phyloP scores from a whole-genome alignment of 495 filamentous ascomycete genomes.

The Sordaria brevicollis region DNA sequence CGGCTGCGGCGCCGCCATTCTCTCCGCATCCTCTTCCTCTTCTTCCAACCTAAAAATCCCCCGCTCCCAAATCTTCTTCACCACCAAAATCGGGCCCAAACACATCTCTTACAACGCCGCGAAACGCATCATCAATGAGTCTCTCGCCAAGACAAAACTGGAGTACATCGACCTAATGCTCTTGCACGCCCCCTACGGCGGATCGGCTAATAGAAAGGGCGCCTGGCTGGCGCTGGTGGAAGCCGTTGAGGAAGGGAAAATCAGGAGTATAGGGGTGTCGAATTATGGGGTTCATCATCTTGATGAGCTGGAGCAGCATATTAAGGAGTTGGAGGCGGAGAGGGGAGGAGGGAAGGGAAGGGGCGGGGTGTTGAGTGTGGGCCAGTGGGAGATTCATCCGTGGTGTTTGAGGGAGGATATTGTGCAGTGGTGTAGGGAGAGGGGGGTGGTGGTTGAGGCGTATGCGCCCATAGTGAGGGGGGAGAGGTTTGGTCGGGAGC shows the following conservation, averaged over 20 bases:
- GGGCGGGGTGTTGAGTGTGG: constrained; percentile 68
- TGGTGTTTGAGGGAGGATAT: constrained; percentile 75
- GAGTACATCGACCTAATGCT: constrained; percentile 58
- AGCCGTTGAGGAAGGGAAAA: constrained; percentile 51
- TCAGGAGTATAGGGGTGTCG: constrained; percentile 53
- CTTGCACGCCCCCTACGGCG: constrained; percentile 52
- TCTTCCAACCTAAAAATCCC: too few relatives aligned
- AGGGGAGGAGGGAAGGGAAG: constrained; percentile 46
- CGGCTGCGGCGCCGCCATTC: constrained; percentile 52
- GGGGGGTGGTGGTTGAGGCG: constrained; percentile 64
- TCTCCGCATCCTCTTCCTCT: constrained; percentile 27
- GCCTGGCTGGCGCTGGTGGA: constrained; percentile 55
- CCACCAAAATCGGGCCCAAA: constrained; percentile 51
- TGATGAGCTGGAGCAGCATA: constrained; percentile 65
- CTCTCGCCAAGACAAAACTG: constrained; percentile 41
- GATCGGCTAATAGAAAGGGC: constrained; percentile 43
- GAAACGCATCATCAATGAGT: constrained; percentile 39
- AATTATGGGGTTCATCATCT: constrained; percentile 64
- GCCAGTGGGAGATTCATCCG: constrained; percentile 85
- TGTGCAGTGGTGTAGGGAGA: constrained; percentile 58
- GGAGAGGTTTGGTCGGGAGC: constrained; percentile 55
- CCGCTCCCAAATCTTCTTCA: constrained; percentile 60
- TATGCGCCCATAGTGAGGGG: constrained; percentile 71
- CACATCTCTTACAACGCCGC: constrained; percentile 36
- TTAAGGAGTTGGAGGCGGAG: constrained; percentile 51